Percentiles rank a stretch among this genome's conserved stretches.
Conservation (phyloP, 306 rosid species). For the Dalbergia cultrata region DNA sequence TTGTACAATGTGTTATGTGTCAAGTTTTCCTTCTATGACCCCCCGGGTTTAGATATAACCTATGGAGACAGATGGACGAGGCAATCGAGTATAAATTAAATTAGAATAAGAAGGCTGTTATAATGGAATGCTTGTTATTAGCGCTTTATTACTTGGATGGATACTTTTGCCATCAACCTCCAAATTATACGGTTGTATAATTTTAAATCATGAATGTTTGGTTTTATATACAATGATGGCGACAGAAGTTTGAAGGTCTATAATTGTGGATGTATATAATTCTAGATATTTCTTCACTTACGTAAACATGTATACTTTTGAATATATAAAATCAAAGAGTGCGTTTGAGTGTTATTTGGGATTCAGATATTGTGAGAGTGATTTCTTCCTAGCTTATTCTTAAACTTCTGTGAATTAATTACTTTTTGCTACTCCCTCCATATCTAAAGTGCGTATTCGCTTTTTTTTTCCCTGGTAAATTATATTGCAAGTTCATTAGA, state of each 20-base stretch:
- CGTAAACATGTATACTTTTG: not conserved
- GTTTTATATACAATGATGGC: not conserved
- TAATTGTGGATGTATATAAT: not conserved
- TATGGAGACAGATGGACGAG: slow-evolving; percentile 21
- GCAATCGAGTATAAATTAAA: not conserved
- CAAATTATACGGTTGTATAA: not conserved
- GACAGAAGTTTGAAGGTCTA: not conserved
- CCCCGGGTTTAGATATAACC: slow-evolving; percentile 1
- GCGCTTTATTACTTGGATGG: slow-evolving; percentile 17
- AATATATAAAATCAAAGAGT: not conserved
- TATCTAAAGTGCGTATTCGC: too few species aligned
- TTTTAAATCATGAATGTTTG: slow-evolving; percentile 13
- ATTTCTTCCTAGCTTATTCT: too few species aligned
- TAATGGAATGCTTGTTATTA: not conserved
- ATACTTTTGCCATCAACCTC: not conserved
- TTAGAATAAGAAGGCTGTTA: not conserved
- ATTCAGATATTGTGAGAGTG: not conserved
- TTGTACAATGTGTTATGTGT: not conserved
- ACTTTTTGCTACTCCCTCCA: too few species aligned
- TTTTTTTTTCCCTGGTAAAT: too few species aligned
- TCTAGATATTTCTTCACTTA: not conserved
- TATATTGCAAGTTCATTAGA: too few species aligned
- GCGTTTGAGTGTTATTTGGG: not conserved
- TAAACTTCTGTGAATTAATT: too few species aligned
- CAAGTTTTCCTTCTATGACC: not conserved